Base-by-base conservation (phyloP, 768 basidiomycete species). In the Clitopilus hobsonii region DNA sequence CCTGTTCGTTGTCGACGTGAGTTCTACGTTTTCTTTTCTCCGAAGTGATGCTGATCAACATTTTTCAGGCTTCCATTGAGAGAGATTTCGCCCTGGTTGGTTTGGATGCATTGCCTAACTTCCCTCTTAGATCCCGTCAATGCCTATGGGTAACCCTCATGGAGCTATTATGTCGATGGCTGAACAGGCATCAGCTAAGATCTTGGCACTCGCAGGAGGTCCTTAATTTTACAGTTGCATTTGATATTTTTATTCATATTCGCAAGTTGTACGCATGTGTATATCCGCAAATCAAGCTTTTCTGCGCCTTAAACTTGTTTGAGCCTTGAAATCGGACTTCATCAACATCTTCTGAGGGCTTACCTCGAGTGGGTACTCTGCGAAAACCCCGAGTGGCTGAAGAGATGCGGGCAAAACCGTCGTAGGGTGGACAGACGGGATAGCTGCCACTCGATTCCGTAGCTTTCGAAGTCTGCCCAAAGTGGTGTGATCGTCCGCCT, bases 111-210 rank as follows among this genome's bases (percentile, higher is more conserved):
- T 25, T 22, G 49, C 23, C 25, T 29, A 26, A 25, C 26, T 20
- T 26, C 49, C 26, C 56, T 56, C 38, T 20, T 54, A 76, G 73
- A 72, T 82, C 49, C 81, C 82, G 13, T 73, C 76, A 11, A 67
- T 84, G 63, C 82, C 83, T 5, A 75, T 76, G 58, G 81, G 82
- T 27, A 84, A 84, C 61, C 82, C 83, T 1, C 80, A 80, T 54
- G 82, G 79, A 18, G 63, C 70, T 48, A 66, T 84, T 55, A 82
- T 85, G 81, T 75, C 79, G 0, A 74, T 74, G 47, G 80, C 82
- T 1, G 83, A 84, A 62, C 81, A 83, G 61, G 83, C 74, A 16
- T 78, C 75, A 1, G 72, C 80, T 16, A 83, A 74, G 65, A 79
- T 86, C 61, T 64, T 84, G 48, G 81, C 80, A 10, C 67, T 84